Conservation (phyloP, 345 rosid genomes). For the Eucalyptus tenuipes region DNA sequence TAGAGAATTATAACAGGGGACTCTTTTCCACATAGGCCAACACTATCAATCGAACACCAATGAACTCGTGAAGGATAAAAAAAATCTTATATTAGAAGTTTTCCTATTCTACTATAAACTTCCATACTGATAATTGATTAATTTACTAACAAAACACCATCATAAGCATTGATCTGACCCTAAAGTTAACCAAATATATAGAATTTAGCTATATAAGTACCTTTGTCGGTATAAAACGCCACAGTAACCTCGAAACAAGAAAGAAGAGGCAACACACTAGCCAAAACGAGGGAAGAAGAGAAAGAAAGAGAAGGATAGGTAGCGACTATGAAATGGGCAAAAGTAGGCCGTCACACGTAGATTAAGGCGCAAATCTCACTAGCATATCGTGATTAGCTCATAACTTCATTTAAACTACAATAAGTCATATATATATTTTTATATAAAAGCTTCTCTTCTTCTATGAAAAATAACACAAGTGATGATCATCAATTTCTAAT, state of each 20-base stretch:
- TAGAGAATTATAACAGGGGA: neutral
- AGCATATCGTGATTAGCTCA: no score
- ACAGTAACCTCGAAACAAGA: no score
- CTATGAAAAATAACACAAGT: neutral
- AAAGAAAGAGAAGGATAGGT: no score
- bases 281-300: no score
- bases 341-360: no score
- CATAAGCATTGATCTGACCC: neutral
- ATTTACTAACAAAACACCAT: neutral
- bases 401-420: neutral
- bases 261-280: no score
- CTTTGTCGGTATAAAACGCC: no score
- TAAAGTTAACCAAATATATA: no score
- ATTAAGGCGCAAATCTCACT: no score
- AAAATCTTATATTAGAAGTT: neutral
- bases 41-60: neutral
- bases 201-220: no score
- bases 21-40: neutral
- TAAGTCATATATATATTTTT: no score
- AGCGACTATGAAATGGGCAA: no score
- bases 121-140: neutral
- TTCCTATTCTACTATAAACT: neutral
- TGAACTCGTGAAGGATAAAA: neutral
- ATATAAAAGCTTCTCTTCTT: neutral
- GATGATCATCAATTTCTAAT: neutral